Base-by-base conservation (phyloP, 1,284 basidiomycete genomes). In the Ustilago xerochloae region DNA sequence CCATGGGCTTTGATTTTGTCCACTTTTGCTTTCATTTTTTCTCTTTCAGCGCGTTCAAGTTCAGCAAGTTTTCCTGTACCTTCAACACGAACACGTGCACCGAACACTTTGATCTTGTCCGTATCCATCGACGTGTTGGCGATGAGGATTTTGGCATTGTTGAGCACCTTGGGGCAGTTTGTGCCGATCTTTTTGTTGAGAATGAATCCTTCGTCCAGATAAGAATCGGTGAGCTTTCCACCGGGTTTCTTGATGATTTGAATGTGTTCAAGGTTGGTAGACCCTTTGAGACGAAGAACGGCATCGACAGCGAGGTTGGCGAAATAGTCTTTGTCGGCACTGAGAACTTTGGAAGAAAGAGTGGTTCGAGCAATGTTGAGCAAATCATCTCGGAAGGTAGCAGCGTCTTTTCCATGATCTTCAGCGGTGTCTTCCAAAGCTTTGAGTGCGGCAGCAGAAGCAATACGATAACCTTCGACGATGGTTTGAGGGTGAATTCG, bases 121-220 rank as follows among this genome's bases (percentile, higher is more conserved):
- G 97, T 99, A 87, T 99, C 96, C 97, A 99, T 98, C 7, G 95
- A 93, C 15, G 97, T 99, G 84, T 99, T 99, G 63, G 96, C 94
- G 76, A 99, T 97, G 69, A 99, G 87, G 75, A 99, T 99, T 85
- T 94, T 97, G 46, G 90, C 95, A 79, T 97, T 96, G 83, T 96
- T 93, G 80, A 98, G 88, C 59, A 92, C 89, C 86, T 98, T 98
- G 7, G 95, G 94, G 56, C 93, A 94, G 87, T 97, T 97, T 45
- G 93, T 92, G 15, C 93, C 93, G 72, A 99, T 97, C 20, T 90
- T 89, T 87, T 99, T 99, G 86, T 99, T 94, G 48, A 99, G 90
- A 83, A 99, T 99, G 87, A 99, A 99, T 29, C 96, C 95, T 87
- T 99, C 96, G 83, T 97, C 95, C 47, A 99, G 90, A 87, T 99